These are phyloP conservation scores for Xylaria scruposa DNA, from an alignment of 495 filamentous ascomycete genomes.

Conservation along the genomic window DNA sequence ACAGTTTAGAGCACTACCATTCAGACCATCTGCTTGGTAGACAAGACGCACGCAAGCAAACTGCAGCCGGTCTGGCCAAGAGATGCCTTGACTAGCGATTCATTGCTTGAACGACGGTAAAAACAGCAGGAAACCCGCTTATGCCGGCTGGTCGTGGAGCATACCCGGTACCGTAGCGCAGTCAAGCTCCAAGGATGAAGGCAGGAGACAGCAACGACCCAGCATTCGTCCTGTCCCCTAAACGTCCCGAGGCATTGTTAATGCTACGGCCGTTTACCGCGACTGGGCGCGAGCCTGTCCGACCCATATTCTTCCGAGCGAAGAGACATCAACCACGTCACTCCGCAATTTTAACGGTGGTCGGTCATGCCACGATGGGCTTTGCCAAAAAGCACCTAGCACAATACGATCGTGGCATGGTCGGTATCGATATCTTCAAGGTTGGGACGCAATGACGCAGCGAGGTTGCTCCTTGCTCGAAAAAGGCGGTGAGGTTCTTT, in stretches of 20 bases:
- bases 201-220: background rate
- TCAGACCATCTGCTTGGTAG: background rate
- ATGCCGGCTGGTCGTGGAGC: background rate
- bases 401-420: conserved; percentile 12
- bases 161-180: background rate
- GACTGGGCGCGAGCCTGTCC: background rate
- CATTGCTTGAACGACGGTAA: background rate
- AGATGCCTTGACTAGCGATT: background rate
- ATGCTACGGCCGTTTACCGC: background rate
- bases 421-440: background rate
- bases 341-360: background rate
- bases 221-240: background rate
- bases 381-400: conserved; percentile 11
- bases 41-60: conserved; percentile 6
- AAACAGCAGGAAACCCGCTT: background rate
- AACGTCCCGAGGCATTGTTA: background rate
- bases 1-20: background rate
- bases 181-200: conserved; percentile 8
- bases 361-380: background rate
- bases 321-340: conserved; percentile 17
- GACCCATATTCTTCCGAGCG: conserved; percentile 18
- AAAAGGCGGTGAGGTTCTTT: conserved; percentile 16
- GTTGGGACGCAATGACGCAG: conserved; percentile 8
- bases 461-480: conserved; percentile 12
- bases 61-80: background rate